Evolutionary conservation across 441 rosid genomes (phyloP).

Genomic region (Rhodomyrtus psidioides): DNA sequence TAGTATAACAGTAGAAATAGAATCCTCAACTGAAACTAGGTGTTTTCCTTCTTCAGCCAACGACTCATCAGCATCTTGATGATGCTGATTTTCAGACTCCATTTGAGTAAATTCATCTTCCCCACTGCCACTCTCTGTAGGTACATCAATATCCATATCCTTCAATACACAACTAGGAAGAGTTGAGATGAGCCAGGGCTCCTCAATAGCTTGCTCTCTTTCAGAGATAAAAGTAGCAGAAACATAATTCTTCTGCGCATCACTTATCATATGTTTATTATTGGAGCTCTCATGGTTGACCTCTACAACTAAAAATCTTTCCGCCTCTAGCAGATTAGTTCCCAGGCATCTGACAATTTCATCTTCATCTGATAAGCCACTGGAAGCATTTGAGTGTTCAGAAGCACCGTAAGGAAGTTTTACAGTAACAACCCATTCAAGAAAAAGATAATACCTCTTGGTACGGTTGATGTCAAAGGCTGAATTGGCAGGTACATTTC

Average conservation of each 20-base stretch:
- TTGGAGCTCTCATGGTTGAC: slow-evolving; percentile 22
- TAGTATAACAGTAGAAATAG: slow-evolving; percentile 54
- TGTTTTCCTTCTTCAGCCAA: slow-evolving; percentile 35
- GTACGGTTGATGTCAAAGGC: slow-evolving; percentile 21
- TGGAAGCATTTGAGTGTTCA: slow-evolving; percentile 92
- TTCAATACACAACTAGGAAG: slow-evolving; percentile 13
- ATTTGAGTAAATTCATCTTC: slow-evolving; percentile 16
- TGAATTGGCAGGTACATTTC: slow-evolving; percentile 33
- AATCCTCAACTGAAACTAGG: slow-evolving; percentile 27
- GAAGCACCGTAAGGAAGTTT: slow-evolving; percentile 34
- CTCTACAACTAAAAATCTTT: slow-evolving; percentile 23
- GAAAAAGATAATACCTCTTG: slow-evolving; percentile 53
- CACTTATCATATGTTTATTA: slow-evolving; percentile 20
- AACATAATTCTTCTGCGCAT: slow-evolving; percentile 15
- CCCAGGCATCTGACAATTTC: slow-evolving; percentile 15
- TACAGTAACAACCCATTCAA: slow-evolving; percentile 7
- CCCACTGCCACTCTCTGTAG: slow-evolving; percentile 14
- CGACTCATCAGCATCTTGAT: slow-evolving; percentile 28
- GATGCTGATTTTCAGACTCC: slow-evolving; percentile 26
- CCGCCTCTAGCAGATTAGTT: slow-evolving; percentile 23
- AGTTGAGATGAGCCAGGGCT: slow-evolving; percentile 73
- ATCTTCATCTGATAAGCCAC: slow-evolving; percentile 86
- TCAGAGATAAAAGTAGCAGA: slow-evolving; percentile 23
- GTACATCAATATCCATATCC: slow-evolving; percentile 19
- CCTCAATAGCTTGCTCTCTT: slow-evolving; percentile 75